These are phyloP conservation scores for Aspergillus phoenicis DNA, from an alignment of 2,329 filamentous ascomycete species.

Conservation along the genomic window DNA sequence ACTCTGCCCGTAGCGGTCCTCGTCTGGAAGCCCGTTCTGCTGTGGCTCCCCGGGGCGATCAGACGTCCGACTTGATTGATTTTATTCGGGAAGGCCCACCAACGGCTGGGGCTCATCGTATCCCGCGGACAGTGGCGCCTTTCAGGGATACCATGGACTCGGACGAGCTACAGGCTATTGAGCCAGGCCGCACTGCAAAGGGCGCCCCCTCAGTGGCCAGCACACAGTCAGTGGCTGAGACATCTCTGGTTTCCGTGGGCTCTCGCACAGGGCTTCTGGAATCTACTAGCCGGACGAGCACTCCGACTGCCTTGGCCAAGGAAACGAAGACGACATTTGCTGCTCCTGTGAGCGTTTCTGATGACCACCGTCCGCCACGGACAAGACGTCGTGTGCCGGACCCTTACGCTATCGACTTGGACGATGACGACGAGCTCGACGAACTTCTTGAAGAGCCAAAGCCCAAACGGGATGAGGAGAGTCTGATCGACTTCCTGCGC, in stretches of 20 bases:
- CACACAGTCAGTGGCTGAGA: slow-evolving; percentile 49
- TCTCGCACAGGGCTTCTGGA: slow-evolving; percentile 72
- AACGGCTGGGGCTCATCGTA: slow-evolving; percentile 65
- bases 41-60: slow-evolving; percentile 61
- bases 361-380: slow-evolving; percentile 62
- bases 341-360: slow-evolving; percentile 27
- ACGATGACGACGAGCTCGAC: slow-evolving; percentile 68
- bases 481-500: slow-evolving; percentile 52
- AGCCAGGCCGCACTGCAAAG: slow-evolving; percentile 30
- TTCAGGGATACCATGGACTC: slow-evolving; percentile 86
- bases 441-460: slow-evolving; percentile 52
- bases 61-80: slow-evolving; percentile 86
- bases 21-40: slow-evolving; percentile 74
- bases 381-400: slow-evolving; percentile 80
- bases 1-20: slow-evolving; percentile 32
- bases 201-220: slow-evolving; percentile 43
- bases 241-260: slow-evolving; percentile 63
- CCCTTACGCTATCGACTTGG: slow-evolving; percentile 83
- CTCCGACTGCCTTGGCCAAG: slow-evolving; percentile 24
- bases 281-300: slow-evolving; percentile 36
- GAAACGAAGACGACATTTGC: slow-evolving; percentile 1
- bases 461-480: slow-evolving; percentile 47
- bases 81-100: slow-evolving; percentile 90
- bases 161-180: slow-evolving; percentile 62
- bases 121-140: slow-evolving; percentile 79